A percentile compares a stretch with the other conserved stretches of the same genome.
These are phyloP conservation scores for Lactarius quietus DNA, from an alignment of 768 basidiomycete species.

Conservation along the genomic window DNA sequence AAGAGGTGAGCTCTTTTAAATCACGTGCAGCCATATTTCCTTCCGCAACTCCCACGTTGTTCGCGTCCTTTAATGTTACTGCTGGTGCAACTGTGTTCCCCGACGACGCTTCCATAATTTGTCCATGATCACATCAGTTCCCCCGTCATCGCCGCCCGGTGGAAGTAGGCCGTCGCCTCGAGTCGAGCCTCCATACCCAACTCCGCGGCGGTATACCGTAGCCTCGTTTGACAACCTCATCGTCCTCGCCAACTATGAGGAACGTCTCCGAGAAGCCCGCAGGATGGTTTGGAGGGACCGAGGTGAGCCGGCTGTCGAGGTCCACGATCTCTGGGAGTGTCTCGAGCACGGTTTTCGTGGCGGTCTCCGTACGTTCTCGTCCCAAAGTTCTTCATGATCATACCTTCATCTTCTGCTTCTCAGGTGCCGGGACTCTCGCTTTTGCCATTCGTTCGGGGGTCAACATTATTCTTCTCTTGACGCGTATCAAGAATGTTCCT, in stretches of 20 bases:
- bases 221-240: slow-evolving; percentile 78
- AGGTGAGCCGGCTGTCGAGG: slow-evolving; percentile 72
- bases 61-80: not conserved
- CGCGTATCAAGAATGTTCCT: slow-evolving; percentile 51
- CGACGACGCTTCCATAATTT: not conserved
- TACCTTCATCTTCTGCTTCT: not conserved
- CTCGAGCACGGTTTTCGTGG: slow-evolving; percentile 67
- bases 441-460: slow-evolving; percentile 80
- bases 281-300: slow-evolving; percentile 81
- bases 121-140: slow-evolving; percentile 1
- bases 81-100: not conserved
- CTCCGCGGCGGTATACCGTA: slow-evolving; percentile 54
- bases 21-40: no score
- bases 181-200: slow-evolving; percentile 34
- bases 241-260: slow-evolving; percentile 83
- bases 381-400: not conserved
- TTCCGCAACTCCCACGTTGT: not conserved
- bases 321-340: slow-evolving; percentile 60
- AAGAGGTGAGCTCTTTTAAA: no score
- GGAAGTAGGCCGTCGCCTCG: not conserved
- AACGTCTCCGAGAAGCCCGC: slow-evolving; percentile 64
- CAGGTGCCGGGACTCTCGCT: slow-evolving; percentile 79
- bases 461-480: slow-evolving; percentile 72
- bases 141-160: not conserved
- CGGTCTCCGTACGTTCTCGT: slow-evolving; percentile 56